These are phyloP conservation scores for Pseudogymnoascus pannorum DNA, from an alignment of 2,329 filamentous ascomycete species.

Conservation along the genomic window DNA sequence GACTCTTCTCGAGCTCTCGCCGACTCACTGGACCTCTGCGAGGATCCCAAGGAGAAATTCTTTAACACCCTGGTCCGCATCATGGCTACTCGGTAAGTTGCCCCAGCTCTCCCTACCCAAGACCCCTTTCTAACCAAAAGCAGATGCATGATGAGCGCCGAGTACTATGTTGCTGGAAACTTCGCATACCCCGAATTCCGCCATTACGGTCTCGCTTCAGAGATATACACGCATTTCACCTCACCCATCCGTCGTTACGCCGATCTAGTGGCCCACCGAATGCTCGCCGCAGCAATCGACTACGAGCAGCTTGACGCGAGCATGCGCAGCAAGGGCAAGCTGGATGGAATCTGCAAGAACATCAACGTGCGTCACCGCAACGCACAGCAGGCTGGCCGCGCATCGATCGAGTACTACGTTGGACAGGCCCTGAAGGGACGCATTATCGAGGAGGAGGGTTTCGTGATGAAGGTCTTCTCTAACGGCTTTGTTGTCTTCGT, in stretches of 20 bases:
- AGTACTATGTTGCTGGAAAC: conserved; percentile 94
- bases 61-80: conserved; percentile 98
- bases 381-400: conserved; percentile 88
- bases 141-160: conserved; percentile 91
- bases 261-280: conserved; percentile 89
- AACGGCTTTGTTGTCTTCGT: conserved; percentile 98
- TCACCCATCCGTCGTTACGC: conserved; percentile 95
- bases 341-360: conserved; percentile 94
- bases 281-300: conserved; percentile 89
- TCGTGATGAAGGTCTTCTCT: conserved; percentile 94
- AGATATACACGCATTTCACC: conserved; percentile 99
- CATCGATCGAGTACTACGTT: conserved; percentile 95
- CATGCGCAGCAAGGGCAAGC: conserved; percentile 71
- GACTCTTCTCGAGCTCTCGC: conserved; percentile 91
- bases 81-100: conserved; percentile 67
- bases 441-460: conserved; percentile 76
- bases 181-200: conserved; percentile 91
- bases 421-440: conserved; percentile 84
- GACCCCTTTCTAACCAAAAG: background rate
- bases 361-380: conserved; percentile 98
- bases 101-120: background rate
- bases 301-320: conserved; percentile 82
- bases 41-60: conserved; percentile 76
- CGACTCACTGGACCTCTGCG: conserved; percentile 79
- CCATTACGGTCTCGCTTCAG: conserved; percentile 91